These are phyloP conservation scores for Trichoderma erinaceum DNA, from an alignment of 495 filamentous ascomycete species.

Conservation along the genomic window DNA sequence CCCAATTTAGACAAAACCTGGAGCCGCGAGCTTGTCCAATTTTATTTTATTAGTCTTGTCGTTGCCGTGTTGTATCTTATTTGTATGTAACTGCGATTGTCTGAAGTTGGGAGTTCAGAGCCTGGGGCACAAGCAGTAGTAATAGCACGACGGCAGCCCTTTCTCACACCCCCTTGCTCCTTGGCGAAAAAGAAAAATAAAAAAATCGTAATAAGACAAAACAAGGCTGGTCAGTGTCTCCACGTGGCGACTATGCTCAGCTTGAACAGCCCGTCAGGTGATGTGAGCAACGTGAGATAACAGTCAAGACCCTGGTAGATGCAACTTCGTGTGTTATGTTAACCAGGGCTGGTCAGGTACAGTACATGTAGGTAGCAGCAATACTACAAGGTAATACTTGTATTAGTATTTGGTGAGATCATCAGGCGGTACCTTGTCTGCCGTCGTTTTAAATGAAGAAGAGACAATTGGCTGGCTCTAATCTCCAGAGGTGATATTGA, in stretches of 20 bases:
- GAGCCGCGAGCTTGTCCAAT: background rate
- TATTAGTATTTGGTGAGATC: background rate
- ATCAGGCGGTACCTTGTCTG: background rate
- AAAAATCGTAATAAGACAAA: background rate
- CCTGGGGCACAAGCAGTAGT: background rate
- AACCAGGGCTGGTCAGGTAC: background rate
- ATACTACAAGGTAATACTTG: too few species aligned
- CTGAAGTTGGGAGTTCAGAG: background rate
- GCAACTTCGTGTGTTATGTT: background rate
- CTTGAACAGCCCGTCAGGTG: background rate
- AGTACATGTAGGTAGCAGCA: too few species aligned
- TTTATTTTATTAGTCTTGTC: background rate
- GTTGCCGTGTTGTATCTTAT: background rate
- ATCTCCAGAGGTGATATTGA: background rate
- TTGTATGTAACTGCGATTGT: background rate
- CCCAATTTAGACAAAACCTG: constrained; percentile 6
- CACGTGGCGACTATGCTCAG: background rate
- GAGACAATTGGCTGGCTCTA: background rate
- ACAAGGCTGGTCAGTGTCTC: background rate
- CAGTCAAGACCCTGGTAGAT: background rate
- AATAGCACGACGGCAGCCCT: background rate
- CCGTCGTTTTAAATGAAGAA: background rate
- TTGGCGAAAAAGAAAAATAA: background rate
- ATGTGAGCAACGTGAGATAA: background rate
- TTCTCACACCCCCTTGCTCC: background rate